These are phyloP conservation scores for Incumbomyces delicatus DNA, from an alignment of 2,329 filamentous ascomycete genomes.

Conservation along the genomic window DNA sequence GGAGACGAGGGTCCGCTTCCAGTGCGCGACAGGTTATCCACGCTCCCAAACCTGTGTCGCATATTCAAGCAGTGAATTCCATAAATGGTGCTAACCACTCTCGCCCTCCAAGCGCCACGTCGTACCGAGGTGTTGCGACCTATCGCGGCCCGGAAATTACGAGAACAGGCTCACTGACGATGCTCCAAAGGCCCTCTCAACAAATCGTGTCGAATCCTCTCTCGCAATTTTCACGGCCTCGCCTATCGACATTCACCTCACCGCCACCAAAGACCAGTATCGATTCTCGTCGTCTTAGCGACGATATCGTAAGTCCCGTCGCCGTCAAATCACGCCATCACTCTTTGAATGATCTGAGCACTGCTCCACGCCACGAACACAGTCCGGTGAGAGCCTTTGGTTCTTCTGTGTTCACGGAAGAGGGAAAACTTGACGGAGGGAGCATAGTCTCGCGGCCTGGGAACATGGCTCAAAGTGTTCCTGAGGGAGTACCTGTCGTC, in stretches of 20 bases:
- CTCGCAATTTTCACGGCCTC: constrained; percentile 19
- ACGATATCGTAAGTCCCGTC: not conserved
- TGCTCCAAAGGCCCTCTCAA: constrained; percentile 17
- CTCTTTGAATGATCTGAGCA: not conserved
- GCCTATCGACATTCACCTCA: constrained; percentile 16
- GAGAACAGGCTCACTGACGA: constrained; percentile 18
- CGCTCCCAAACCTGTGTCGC: constrained; percentile 15
- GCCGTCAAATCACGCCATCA: not conserved
- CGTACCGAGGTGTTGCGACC: constrained; percentile 11
- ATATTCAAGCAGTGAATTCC: constrained; percentile 14
- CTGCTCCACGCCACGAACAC: constrained; percentile 8
- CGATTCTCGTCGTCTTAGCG: not conserved
- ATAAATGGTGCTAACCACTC: constrained; percentile 12
- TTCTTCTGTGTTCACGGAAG: constrained; percentile 18
- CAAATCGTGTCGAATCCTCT: constrained; percentile 20
- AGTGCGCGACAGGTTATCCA: constrained; percentile 14
- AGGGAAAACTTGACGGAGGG: not conserved
- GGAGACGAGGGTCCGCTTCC: constrained; percentile 13
- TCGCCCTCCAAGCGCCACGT: constrained; percentile 17
- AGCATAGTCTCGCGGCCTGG: not conserved
- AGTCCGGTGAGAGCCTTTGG: constrained; percentile 16
- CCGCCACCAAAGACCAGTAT: constrained; percentile 10
- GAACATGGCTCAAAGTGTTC: not conserved
- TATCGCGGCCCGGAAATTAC: constrained; percentile 21
- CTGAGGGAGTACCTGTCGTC: constrained; percentile 11